Evolutionary conservation across 192 early-diverging fungal species (phyloP), one percentile per base, ranked within the genome.

Genomic region (Umbelopsis vinacea): DNA sequence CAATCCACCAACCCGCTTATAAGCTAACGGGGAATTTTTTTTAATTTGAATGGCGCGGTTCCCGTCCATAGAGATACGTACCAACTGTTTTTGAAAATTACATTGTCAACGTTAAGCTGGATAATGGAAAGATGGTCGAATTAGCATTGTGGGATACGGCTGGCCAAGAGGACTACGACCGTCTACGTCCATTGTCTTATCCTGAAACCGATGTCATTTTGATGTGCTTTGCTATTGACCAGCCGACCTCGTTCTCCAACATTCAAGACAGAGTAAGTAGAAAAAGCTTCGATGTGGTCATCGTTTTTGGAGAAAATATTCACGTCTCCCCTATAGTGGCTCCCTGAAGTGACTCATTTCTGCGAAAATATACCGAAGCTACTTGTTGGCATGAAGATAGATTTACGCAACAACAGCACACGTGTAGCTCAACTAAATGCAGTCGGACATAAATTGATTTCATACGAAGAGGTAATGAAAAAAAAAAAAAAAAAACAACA

Each of bases 61-160:
- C 40, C 8, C 26, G 9, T 37, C 3, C 47, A 10, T 74, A 90
- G 89, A 80, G 76, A 72, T 92, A 92, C 68, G 87, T 89, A 2
- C 90, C 90, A 15, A 92, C 90, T 21, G 90, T 92, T 17, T 92
- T 92, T 75, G 90, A 92, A 71, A 92, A 89, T 78, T 90, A 88
- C 69, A 86, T 89, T 46, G 83, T 81, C n/a, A 84, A 84, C 53
- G 80, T 90, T 14, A 55, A 73, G 12, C 67, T 89, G 19, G 90
- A 89, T 35, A 81, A 74, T 54, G 86, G 85, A 14, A 71, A 80
- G 63, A 76, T 79, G 35, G 86, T 91, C 43, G 90, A 90, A 71
- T 76, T 92, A 15, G 85, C 90, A 15, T 75, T 92, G 10, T 92
- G 90, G 90, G 90, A 92, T 78, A 92, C 90, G 52, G 90, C 90